Evolutionary conservation across 148 eudicot genomes (phyloP).

Genomic region (Selenicereus undatus): DNA sequence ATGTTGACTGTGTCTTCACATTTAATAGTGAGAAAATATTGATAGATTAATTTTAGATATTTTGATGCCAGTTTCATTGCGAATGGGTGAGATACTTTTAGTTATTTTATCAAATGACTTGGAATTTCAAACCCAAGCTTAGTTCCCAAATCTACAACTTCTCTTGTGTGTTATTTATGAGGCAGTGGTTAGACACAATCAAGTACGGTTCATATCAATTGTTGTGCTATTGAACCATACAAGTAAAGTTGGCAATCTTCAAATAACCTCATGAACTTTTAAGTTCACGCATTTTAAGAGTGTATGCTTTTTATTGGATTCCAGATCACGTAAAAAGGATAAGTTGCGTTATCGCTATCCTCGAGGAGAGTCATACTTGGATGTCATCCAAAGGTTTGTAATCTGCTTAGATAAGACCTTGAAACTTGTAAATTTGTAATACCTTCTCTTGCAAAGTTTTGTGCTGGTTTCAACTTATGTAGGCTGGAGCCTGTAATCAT

Average conservation of each 20-base stretch:
- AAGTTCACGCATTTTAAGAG: neutral
- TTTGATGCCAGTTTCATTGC: too few relatives aligned
- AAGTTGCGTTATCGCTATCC: slow-evolving; percentile 95
- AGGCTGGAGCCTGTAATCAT: slow-evolving; percentile 97
- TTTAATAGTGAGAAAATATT: neutral
- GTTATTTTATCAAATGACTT: neutral
- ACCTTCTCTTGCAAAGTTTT: neutral
- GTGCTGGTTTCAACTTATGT: slow-evolving; percentile 17
- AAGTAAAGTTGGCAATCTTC: neutral
- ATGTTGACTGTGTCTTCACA: slow-evolving; percentile 31
- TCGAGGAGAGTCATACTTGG: slow-evolving; percentile 98
- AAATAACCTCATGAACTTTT: neutral
- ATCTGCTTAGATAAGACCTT: neutral
- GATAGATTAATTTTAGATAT: neutral
- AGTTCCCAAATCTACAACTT: neutral
- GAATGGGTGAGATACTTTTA: neutral
- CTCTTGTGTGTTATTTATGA: neutral
- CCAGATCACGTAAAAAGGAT: slow-evolving; percentile 87
- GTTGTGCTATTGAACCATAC: neutral
- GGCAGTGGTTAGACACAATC: neutral
- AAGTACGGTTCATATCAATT: neutral
- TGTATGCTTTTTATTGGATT: neutral
- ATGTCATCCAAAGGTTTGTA: slow-evolving; percentile 92
- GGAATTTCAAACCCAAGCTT: neutral
- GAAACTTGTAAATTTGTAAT: neutral